These are phyloP conservation scores for Candida odintsovae DNA, from an alignment of 805 yeast species.

Conservation along the genomic window DNA sequence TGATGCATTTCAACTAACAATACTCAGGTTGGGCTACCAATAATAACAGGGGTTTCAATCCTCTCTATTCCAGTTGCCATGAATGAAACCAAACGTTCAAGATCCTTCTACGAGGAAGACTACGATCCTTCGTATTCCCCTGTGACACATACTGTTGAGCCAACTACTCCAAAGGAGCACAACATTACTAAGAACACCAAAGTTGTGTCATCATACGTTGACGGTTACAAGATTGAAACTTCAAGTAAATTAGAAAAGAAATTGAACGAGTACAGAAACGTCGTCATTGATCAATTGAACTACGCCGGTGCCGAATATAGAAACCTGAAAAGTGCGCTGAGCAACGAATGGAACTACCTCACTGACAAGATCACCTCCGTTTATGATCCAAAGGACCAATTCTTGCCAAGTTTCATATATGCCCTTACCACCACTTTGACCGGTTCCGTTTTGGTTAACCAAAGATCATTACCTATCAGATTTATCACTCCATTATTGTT, in stretches of 20 bases:
- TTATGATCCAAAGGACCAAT: slow-evolving; percentile 23
- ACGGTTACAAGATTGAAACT: slow-evolving; percentile 22
- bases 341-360: slow-evolving; percentile 19
- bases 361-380: slow-evolving; percentile 14
- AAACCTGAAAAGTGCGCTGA: slow-evolving; percentile 20
- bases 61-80: slow-evolving; percentile 36
- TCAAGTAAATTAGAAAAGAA: slow-evolving; percentile 19
- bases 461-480: slow-evolving; percentile 42
- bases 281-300: slow-evolving; percentile 13
- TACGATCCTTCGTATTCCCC: slow-evolving; percentile 11
- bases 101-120: slow-evolving; percentile 20
- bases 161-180: slow-evolving; percentile 6
- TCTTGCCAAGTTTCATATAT: slow-evolving; percentile 47
- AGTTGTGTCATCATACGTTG: slow-evolving; percentile 14
- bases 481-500: slow-evolving; percentile 45
- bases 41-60: slow-evolving; percentile 14
- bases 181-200: slow-evolving; percentile 5
- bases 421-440: slow-evolving; percentile 49
- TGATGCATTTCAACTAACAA: neutral
- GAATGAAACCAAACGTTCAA: slow-evolving; percentile 20
- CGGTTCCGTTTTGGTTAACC: slow-evolving; percentile 49
- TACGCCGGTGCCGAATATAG: slow-evolving; percentile 19
- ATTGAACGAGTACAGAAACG: slow-evolving; percentile 12
- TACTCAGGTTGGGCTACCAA: slow-evolving; percentile 16
- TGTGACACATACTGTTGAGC: neutral